Evolutionary conservation across 345 rosid genomes (phyloP).

Genomic region (Iberis pinnata): DNA sequence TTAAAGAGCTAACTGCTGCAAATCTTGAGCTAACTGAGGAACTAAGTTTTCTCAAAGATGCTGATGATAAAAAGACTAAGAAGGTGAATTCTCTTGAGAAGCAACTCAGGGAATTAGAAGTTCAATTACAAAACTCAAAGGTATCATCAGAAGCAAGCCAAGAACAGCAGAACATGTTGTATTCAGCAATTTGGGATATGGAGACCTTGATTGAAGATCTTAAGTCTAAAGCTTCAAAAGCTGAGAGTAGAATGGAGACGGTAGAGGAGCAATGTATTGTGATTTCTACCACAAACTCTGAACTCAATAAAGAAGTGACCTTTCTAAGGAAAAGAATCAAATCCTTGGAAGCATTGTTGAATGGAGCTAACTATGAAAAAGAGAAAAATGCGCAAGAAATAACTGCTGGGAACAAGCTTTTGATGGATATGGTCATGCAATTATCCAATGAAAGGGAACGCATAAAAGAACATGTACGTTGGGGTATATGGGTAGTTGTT

Average conservation of each 20-base stretch:
- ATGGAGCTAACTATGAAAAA: slow-evolving; percentile 45
- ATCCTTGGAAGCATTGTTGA: slow-evolving; percentile 49
- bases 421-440: slow-evolving; percentile 66
- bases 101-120: slow-evolving; percentile 65
- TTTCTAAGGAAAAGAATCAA: slow-evolving; percentile 44
- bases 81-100: slow-evolving; percentile 75
- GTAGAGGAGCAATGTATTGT: slow-evolving; percentile 70
- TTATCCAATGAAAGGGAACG: slow-evolving; percentile 72
- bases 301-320: slow-evolving; percentile 50
- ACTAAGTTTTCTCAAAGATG: slow-evolving; percentile 63
- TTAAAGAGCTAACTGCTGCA: slow-evolving; percentile 52
- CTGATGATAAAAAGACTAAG: slow-evolving; percentile 46
- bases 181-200: slow-evolving; percentile 99
- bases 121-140: slow-evolving; percentile 61
- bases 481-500: not conserved
- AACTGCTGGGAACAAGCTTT: slow-evolving; percentile 42
- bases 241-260: slow-evolving; percentile 59
- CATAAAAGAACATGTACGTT: slow-evolving; percentile 66
- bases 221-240: slow-evolving; percentile 83
- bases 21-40: slow-evolving; percentile 78
- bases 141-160: slow-evolving; percentile 74
- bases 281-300: slow-evolving; percentile 56
- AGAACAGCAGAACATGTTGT: slow-evolving; percentile 92
- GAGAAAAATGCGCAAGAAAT: slow-evolving; percentile 56
- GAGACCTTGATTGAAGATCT: slow-evolving; percentile 88